Evolutionary conservation across 2,329 filamentous ascomycete species (phyloP).

Genomic region (Epichloe scottii): DNA sequence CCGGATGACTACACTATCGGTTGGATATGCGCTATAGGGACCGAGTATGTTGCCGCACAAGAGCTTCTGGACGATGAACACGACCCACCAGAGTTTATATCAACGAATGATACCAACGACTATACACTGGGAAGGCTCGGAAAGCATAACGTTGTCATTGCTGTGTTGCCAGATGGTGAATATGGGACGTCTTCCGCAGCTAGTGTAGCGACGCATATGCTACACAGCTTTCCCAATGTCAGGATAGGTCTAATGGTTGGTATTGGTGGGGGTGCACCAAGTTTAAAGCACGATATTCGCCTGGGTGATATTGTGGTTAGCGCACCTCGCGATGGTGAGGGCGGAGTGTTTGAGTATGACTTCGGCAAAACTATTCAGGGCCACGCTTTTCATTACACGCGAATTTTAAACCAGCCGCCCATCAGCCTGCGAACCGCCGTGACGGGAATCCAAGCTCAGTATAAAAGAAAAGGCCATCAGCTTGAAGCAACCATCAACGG

Average conservation of each 20-base stretch:
- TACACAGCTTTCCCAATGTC: slow-evolving; percentile 17
- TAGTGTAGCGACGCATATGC: slow-evolving; percentile 15
- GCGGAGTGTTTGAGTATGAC: neutral
- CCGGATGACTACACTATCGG: slow-evolving; percentile 23
- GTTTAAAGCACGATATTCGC: slow-evolving; percentile 18
- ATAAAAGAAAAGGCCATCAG: no score
- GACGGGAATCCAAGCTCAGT: no score
- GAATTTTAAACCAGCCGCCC: no score
- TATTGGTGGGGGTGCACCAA: slow-evolving; percentile 21
- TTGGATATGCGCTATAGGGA: slow-evolving; percentile 30
- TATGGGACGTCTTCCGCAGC: slow-evolving; percentile 8
- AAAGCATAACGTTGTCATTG: slow-evolving; percentile 10
- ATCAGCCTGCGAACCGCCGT: no score
- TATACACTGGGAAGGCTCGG: slow-evolving; percentile 9
- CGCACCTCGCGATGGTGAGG: neutral
- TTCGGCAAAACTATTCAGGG: neutral
- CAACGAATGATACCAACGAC: slow-evolving; percentile 4
- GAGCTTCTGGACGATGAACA: slow-evolving; percentile 24
- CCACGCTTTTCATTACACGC: neutral
- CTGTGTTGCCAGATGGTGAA: slow-evolving; percentile 4
- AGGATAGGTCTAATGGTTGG: slow-evolving; percentile 10
- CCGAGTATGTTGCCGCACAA: slow-evolving; percentile 24
- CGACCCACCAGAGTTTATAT: slow-evolving; percentile 12
- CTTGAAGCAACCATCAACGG: no score
- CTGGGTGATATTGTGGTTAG: slow-evolving; percentile 15